A percentile compares a stretch with the other conserved stretches of the same genome.
Evolutionary conservation across 331 rosid genomes (phyloP).

Genomic region (Rhamnella rubrinervis): DNA sequence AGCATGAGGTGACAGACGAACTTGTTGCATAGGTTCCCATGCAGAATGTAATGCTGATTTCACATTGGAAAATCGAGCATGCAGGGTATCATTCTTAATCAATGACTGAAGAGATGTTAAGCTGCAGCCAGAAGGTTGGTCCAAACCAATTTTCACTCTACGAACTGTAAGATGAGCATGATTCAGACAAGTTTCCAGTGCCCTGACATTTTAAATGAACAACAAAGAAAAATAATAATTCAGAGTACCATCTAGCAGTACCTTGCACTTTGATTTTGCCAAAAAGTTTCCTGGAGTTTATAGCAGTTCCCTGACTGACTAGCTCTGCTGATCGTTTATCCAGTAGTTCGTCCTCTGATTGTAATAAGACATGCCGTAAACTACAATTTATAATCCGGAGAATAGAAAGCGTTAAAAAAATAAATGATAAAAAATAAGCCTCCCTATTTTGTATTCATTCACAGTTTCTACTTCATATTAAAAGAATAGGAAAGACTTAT

Average conservation of each 20-base stretch:
- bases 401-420: neutral
- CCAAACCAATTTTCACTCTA: constrained; percentile 30
- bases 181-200: neutral
- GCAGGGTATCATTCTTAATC: constrained; percentile 9
- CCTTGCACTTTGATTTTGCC: constrained; percentile 38
- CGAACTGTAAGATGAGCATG: constrained; percentile 23
- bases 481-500: too few species aligned
- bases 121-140: constrained; percentile 23
- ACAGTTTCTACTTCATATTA: too few species aligned
- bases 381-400: constrained; percentile 11
- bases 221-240: neutral
- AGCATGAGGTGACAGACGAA: constrained; percentile 12
- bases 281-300: constrained; percentile 16
- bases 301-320: constrained; percentile 21
- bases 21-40: constrained; percentile 18
- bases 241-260: neutral
- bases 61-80: constrained; percentile 10
- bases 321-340: constrained; percentile 25
- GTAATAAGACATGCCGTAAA: constrained; percentile 32
- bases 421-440: neutral
- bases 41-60: constrained; percentile 14
- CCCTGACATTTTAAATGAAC: neutral
- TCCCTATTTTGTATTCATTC: too few species aligned
- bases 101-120: constrained; percentile 13
- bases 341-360: constrained; percentile 36